Evolutionary conservation across 1,284 basidiomycete genomes (phyloP).

Genomic region (Bondarzewia mesenterica): DNA sequence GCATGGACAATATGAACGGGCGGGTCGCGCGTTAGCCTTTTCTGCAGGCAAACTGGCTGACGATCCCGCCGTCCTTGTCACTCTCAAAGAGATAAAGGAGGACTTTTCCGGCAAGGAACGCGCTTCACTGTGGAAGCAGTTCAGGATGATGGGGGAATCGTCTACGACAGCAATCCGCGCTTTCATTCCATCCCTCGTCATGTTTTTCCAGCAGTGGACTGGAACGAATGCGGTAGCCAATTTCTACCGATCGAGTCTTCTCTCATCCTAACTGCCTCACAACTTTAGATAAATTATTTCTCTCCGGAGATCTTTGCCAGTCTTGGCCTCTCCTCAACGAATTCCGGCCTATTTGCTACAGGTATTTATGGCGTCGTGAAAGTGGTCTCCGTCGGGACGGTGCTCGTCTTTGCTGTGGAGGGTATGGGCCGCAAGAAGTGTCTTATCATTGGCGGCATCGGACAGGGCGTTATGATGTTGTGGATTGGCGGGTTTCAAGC

Average conservation of each 20-base stretch:
- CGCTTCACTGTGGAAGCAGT: slow-evolving; percentile 27
- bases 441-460: slow-evolving; percentile 35
- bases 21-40: slow-evolving; percentile 40
- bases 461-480: slow-evolving; percentile 39
- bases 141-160: slow-evolving; percentile 37
- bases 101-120: slow-evolving; percentile 38
- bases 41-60: slow-evolving; percentile 31
- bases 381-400: slow-evolving; percentile 32
- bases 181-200: slow-evolving; percentile 43
- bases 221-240: slow-evolving; percentile 39
- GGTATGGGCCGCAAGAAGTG: slow-evolving; percentile 36
- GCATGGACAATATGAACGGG: slow-evolving; percentile 40
- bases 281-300: slow-evolving; percentile 39
- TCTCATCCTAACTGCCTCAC: not conserved
- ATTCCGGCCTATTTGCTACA: slow-evolving; percentile 46
- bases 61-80: slow-evolving; percentile 31
- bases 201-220: slow-evolving; percentile 52
- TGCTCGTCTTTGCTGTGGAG: slow-evolving; percentile 36
- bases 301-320: slow-evolving; percentile 40
- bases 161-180: slow-evolving; percentile 35
- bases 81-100: slow-evolving; percentile 43
- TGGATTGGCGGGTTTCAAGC: slow-evolving; percentile 41
- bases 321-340: slow-evolving; percentile 46
- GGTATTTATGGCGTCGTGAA: slow-evolving; percentile 58
- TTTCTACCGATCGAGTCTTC: not conserved